Evolutionary conservation across 2,329 filamentous ascomycete species (phyloP).

Genomic region (Fusarium ambrosium): DNA sequence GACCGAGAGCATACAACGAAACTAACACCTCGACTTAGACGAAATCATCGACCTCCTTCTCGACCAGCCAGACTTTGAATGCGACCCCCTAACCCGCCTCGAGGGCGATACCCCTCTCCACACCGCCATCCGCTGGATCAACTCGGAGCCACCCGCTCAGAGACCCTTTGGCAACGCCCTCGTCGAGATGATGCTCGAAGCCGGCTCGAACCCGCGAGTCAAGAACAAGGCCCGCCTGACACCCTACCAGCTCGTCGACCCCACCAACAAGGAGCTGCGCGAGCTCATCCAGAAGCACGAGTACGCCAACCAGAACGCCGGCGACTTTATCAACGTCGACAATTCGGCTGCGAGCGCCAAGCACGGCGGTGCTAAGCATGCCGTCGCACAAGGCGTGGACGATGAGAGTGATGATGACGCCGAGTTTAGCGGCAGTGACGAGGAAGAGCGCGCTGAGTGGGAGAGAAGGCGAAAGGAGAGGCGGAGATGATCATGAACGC

Average conservation of each 20-base stretch:
- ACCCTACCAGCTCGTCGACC: slow-evolving; percentile 80
- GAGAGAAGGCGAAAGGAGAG: slow-evolving; percentile 65
- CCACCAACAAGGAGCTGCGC: slow-evolving; percentile 72
- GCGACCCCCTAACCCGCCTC: slow-evolving; percentile 79
- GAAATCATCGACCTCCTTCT: slow-evolving; percentile 86
- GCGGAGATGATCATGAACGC: slow-evolving; percentile 38
- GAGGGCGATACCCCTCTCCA: slow-evolving; percentile 86
- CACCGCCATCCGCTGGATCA: slow-evolving; percentile 82
- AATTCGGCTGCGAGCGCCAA: slow-evolving; percentile 24
- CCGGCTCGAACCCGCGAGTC: slow-evolving; percentile 71
- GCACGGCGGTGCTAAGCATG: slow-evolving; percentile 12
- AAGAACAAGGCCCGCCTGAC: slow-evolving; percentile 81
- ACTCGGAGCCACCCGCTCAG: slow-evolving; percentile 73
- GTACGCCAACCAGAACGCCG: slow-evolving; percentile 71
- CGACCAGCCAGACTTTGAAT: slow-evolving; percentile 87
- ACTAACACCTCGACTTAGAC: slow-evolving; percentile 61
- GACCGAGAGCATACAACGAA: slow-evolving; percentile 20
- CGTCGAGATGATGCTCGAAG: slow-evolving; percentile 85
- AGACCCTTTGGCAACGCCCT: slow-evolving; percentile 75
- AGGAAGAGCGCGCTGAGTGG: slow-evolving; percentile 74
- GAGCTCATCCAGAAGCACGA: slow-evolving; percentile 78
- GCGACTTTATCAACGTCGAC: slow-evolving; percentile 66
- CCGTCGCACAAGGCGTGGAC: slow-evolving; percentile 31
- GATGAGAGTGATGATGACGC: slow-evolving; percentile 65
- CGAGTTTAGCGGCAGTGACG: slow-evolving; percentile 74